These are phyloP conservation scores for Hapsidospora chrysogenum DNA, from an alignment of 495 filamentous ascomycete species.

Conservation along the genomic window DNA sequence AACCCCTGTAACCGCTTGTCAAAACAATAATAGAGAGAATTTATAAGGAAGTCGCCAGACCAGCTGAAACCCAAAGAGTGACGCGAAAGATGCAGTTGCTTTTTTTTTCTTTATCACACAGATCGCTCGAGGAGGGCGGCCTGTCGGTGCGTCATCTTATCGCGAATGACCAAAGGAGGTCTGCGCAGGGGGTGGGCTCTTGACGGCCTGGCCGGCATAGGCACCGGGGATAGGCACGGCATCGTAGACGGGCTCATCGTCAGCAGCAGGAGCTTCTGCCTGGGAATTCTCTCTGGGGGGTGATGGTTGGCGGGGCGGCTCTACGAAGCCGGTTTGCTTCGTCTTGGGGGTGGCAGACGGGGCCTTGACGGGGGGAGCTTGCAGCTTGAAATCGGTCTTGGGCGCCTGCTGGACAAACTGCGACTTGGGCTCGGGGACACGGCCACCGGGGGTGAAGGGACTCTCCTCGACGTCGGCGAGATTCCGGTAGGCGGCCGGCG, in stretches of 20 bases:
- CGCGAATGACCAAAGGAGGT: slow-evolving; percentile 17
- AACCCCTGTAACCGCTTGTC: too few species aligned
- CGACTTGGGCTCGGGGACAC: slow-evolving; percentile 24
- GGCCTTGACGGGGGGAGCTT: slow-evolving; percentile 63
- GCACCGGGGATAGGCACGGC: slow-evolving; percentile 51
- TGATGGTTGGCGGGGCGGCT: slow-evolving; percentile 9
- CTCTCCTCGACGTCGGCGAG: slow-evolving; percentile 31
- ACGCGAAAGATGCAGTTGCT: too few species aligned
- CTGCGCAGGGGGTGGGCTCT: slow-evolving; percentile 23
- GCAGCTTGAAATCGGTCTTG: slow-evolving; percentile 54
- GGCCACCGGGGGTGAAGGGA: slow-evolving; percentile 28
- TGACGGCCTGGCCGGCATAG: slow-evolving; percentile 30
- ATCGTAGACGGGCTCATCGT: slow-evolving; percentile 49
- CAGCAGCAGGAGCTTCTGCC: slow-evolving; percentile 34
- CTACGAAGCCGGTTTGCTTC: slow-evolving; percentile 39
- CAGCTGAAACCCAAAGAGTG: too few species aligned
- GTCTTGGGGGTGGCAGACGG: slow-evolving; percentile 56
- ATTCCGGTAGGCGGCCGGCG: slow-evolving; percentile 29
- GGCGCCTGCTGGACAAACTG: slow-evolving; percentile 19
- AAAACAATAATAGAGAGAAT: too few species aligned
- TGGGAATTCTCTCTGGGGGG: slow-evolving; percentile 11
- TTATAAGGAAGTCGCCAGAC: too few species aligned
- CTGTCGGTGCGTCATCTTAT: too few species aligned
- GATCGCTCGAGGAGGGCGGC: too few species aligned
- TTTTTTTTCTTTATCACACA: too few species aligned